Evolutionary conservation across 441 rosid genomes (phyloP).

Genomic region (Erodium texanum): DNA sequence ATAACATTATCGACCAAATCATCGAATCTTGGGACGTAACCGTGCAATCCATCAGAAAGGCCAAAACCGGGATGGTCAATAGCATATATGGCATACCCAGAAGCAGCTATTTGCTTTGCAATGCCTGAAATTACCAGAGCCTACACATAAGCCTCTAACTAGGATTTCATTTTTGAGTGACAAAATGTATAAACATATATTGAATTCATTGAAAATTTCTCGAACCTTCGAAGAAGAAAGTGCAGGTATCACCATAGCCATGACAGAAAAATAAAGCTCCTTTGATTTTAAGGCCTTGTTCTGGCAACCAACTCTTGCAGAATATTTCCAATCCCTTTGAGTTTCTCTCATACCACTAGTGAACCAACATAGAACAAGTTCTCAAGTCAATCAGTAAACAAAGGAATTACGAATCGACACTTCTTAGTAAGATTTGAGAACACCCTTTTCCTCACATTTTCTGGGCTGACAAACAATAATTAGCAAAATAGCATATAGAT

Average conservation of each 20-base stretch:
- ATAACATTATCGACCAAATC: conserved; percentile 59
- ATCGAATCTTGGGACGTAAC: conserved; percentile 69
- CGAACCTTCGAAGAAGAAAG: conserved; percentile 92
- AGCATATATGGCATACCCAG: conserved; percentile 70
- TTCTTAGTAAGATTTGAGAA: background rate
- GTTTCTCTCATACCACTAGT: conserved; percentile 74
- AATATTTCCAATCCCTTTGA: conserved; percentile 64
- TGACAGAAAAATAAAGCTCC: conserved; percentile 69
- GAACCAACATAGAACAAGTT: conserved; percentile 11
- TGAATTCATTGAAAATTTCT: background rate
- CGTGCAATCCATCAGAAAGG: conserved; percentile 83
- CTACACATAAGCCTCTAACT: background rate
- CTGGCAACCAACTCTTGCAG: conserved; percentile 78
- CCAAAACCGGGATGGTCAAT: conserved; percentile 89
- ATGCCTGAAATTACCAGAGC: conserved; percentile 44
- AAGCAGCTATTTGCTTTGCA: conserved; percentile 59
- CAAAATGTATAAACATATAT: no score
- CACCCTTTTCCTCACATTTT: background rate
- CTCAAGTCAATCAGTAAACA: background rate
- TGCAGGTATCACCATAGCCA: conserved; percentile 97
- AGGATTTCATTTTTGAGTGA: background rate
- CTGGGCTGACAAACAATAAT: background rate
- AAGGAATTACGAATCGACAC: background rate
- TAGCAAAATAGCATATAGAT: background rate
- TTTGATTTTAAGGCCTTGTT: conserved; percentile 43